Base-by-base conservation (phyloP, 441 rosid species). In the Populus hybrid region DNA sequence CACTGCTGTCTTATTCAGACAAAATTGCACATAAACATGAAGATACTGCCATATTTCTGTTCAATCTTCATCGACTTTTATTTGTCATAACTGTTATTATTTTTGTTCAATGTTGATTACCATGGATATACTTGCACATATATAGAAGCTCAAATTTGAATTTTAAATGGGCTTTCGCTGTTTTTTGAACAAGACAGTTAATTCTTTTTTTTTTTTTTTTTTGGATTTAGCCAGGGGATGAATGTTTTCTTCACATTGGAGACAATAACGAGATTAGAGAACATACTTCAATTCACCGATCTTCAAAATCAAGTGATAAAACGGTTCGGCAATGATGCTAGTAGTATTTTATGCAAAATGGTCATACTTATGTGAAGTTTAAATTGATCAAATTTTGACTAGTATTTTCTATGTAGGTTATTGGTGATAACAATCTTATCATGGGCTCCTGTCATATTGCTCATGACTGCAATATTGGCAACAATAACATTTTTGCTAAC, bases 371-470 rank as follows among this genome's bases (percentile, higher is more conserved):
- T 38, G 8, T 65, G 66, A 69, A 40, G 36, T 74, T 59, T 64
- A 38, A 35, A 66, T 64, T 74, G 40, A 40, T 74, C 78, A 24
- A 79, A 28, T 36, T 53, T 81, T 75, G 21, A 80, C 66, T 11
- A 26, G 70, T 53, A 71, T 76, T 68, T 9, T 65, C 16, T 71
- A 10, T 84, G 80, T 81, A 95, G 99, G 94, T 92, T 20, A 89
- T 95, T 76, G 97, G 98, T 68, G 82, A 90, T 80, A 89, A 86
- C 86, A 95, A 95, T 84, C 93, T 95, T 76, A 84, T 96, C 79
- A 96, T 96, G 99, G 99, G 98, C 4, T 90, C 98, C 66, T 91
- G 99, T 82, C 99, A 94, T 83, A 87, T 96, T 79, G 99, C 98
- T 50, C 99, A 94, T 83, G 99, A 94, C 83, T 96, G 98, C 84